Conservation (phyloP, 805 yeast species). For the Schizosaccharomyces octosporus region DNA sequence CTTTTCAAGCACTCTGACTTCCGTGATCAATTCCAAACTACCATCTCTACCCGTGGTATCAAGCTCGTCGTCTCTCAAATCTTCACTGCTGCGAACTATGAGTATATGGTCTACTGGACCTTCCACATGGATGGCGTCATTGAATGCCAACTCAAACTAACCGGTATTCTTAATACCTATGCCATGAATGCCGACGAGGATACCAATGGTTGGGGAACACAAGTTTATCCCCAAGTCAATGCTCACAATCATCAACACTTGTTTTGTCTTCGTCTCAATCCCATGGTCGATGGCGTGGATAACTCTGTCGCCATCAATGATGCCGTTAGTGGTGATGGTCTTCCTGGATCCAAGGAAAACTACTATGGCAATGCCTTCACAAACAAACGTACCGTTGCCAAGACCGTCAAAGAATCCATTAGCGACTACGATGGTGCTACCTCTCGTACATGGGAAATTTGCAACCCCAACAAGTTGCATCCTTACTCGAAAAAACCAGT, state of each 20-base stretch:
- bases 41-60: slow-evolving; percentile 52
- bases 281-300: slow-evolving; percentile 58
- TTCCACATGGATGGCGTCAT: slow-evolving; percentile 68
- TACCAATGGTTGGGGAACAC: slow-evolving; percentile 55
- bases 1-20: slow-evolving; percentile 64
- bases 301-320: slow-evolving; percentile 50
- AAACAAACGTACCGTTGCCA: slow-evolving; percentile 25
- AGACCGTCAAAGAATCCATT: slow-evolving; percentile 30
- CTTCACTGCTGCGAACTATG: slow-evolving; percentile 71
- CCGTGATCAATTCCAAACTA: slow-evolving; percentile 38
- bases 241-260: slow-evolving; percentile 77
- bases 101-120: slow-evolving; percentile 63
- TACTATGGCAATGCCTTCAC: slow-evolving; percentile 58
- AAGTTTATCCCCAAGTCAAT: slow-evolving; percentile 54
- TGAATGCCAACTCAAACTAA: slow-evolving; percentile 51
- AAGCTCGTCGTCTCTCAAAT: slow-evolving; percentile 53
- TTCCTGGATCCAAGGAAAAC: slow-evolving; percentile 43
- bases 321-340: slow-evolving; percentile 32
- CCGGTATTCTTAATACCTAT: slow-evolving; percentile 63
- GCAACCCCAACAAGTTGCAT: slow-evolving; percentile 44
- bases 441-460: slow-evolving; percentile 53
- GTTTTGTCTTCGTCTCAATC: slow-evolving; percentile 54
- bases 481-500: slow-evolving; percentile 52
- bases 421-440: slow-evolving; percentile 36
- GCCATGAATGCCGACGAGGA: slow-evolving; percentile 39